Evolutionary conservation across 768 basidiomycete genomes (phyloP).

Genomic region (Cyathus striatus): DNA sequence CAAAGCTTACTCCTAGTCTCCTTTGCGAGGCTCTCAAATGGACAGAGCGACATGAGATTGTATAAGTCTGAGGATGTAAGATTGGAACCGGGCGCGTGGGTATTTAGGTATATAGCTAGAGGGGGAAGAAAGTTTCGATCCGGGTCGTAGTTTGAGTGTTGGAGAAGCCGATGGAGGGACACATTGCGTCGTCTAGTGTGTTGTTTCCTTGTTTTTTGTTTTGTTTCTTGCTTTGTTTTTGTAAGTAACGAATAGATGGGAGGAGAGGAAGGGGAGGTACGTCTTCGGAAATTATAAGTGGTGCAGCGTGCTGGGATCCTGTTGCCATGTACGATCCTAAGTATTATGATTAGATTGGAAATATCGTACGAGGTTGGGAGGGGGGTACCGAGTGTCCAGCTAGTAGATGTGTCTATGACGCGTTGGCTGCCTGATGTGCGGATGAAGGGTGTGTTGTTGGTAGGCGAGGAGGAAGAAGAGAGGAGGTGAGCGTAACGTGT

Average conservation of each 20-base stretch:
- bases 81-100: conserved; percentile 55
- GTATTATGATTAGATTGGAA: not conserved
- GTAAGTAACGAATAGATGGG: not conserved
- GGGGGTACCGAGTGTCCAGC: conserved; percentile 60
- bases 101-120: conserved; percentile 56
- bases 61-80: conserved; percentile 50
- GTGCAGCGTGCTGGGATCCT: conserved; percentile 32
- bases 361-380: not conserved
- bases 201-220: conserved; percentile 45
- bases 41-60: conserved; percentile 67
- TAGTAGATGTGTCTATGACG: conserved; percentile 61
- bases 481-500: conserved; percentile 46
- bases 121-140: conserved; percentile 47
- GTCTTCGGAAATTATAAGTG: conserved; percentile 52
- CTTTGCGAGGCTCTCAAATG: conserved; percentile 67
- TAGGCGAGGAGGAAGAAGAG: too few relatives aligned
- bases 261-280: conserved; percentile 31
- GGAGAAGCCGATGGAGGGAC: conserved; percentile 47
- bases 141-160: conserved; percentile 44
- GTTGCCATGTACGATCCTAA: not conserved
- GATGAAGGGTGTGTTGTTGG: conserved; percentile 43
- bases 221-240: not conserved
- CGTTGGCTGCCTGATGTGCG: conserved; percentile 44
- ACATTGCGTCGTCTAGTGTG: conserved; percentile 64
- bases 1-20: conserved; percentile 62